A percentile compares a stretch with the other conserved stretches of the same genome.
These are phyloP conservation scores for Lipomyces lipofer DNA, from an alignment of 805 yeast species.

Conservation along the genomic window DNA sequence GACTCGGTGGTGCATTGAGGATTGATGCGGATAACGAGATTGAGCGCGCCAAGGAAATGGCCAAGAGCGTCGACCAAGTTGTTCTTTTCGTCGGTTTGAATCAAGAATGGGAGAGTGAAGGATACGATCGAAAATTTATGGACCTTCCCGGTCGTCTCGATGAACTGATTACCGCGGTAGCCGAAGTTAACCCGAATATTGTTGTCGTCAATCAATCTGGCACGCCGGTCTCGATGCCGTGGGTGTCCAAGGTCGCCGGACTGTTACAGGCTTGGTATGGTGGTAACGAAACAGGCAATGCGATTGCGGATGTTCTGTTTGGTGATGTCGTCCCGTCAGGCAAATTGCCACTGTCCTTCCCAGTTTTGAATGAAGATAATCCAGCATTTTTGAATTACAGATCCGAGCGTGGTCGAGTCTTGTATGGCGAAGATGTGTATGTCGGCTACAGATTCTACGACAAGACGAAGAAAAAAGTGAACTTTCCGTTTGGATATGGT, in stretches of 20 bases:
- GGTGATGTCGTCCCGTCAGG: constrained; percentile 65
- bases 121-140: constrained; percentile 55
- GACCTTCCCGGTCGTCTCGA: constrained; percentile 52
- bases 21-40: constrained; percentile 15
- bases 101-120: constrained; percentile 61
- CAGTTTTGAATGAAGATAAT: constrained; percentile 52
- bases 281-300: constrained; percentile 59
- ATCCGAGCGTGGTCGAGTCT: constrained; percentile 53
- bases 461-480: constrained; percentile 41
- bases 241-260: constrained; percentile 47
- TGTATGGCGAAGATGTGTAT: constrained; percentile 66
- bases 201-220: constrained; percentile 61
- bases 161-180: constrained; percentile 48
- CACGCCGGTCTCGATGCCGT: constrained; percentile 61
- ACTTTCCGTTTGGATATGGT: constrained; percentile 64
- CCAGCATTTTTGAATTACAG: constrained; percentile 57
- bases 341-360: constrained; percentile 58
- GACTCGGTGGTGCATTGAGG: not conserved
- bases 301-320: constrained; percentile 58
- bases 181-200: constrained; percentile 51
- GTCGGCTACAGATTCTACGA: constrained; percentile 63
- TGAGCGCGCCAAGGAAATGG: constrained; percentile 49
- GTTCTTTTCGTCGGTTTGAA: constrained; percentile 54
- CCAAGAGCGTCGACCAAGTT: constrained; percentile 55
- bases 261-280: constrained; percentile 58